A percentile compares a stretch with the other conserved stretches of the same genome.
Conservation (phyloP, 495 filamentous ascomycete species). For the Penicillium samsonianum region DNA sequence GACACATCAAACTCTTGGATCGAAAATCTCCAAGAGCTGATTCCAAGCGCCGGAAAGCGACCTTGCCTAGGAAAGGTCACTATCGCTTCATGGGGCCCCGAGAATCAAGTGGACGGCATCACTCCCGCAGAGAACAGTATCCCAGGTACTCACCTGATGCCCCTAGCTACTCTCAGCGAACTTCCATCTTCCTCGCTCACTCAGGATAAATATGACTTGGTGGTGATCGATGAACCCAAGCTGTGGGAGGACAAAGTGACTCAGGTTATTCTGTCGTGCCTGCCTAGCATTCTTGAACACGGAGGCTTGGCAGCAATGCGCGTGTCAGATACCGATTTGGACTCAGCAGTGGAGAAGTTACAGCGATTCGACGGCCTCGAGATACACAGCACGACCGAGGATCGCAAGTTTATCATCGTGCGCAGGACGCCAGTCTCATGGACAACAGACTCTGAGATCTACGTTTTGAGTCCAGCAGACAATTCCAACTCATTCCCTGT, state of each 20-base stretch:
- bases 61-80: slow-evolving; percentile 20
- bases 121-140: not conserved
- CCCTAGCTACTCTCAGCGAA: slow-evolving; percentile 10
- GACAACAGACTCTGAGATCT: slow-evolving; percentile 21
- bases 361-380: slow-evolving; percentile 12
- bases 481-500: slow-evolving; percentile 12
- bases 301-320: slow-evolving; percentile 19
- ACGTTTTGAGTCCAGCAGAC: slow-evolving; percentile 12
- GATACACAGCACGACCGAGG: slow-evolving; percentile 15
- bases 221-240: slow-evolving; percentile 17
- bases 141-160: slow-evolving; percentile 2
- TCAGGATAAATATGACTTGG: slow-evolving; percentile 15
- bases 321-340: slow-evolving; percentile 7
- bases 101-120: not conserved
- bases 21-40: slow-evolving; percentile 6
- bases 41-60: slow-evolving; percentile 9
- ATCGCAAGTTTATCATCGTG: slow-evolving; percentile 16
- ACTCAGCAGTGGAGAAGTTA: slow-evolving; percentile 4
- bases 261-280: slow-evolving; percentile 1
- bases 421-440: slow-evolving; percentile 16
- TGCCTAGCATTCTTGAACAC: slow-evolving; percentile 12
- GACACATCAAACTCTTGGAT: slow-evolving; percentile 8
- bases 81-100: slow-evolving; percentile 8
- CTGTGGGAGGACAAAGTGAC: slow-evolving; percentile 7
- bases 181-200: slow-evolving; percentile 14